Percentiles rank a stretch among this genome's conserved stretches.
Conservation (phyloP, 257 asterid genomes). For the Ophiorrhiza pumila region DNA sequence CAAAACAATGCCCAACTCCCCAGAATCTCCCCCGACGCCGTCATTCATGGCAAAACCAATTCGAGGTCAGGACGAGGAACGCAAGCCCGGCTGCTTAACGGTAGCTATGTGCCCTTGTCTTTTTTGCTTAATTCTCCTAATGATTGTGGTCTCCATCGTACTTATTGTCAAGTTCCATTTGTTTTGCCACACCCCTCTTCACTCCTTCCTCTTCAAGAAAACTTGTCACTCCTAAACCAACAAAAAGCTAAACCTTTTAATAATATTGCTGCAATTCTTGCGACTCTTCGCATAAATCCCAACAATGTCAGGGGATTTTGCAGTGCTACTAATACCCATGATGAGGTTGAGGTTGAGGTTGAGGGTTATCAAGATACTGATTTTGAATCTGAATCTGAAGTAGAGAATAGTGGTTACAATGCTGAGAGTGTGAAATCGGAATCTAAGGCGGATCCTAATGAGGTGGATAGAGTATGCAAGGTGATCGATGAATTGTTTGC, state of each 20-base stretch:
- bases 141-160: slow-evolving; percentile 41
- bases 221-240: slow-evolving; percentile 36
- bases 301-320: slow-evolving; percentile 36
- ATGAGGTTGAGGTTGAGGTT: slow-evolving; percentile 12
- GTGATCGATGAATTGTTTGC: slow-evolving; percentile 76
- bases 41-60: slow-evolving; percentile 27
- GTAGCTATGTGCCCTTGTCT: slow-evolving; percentile 84
- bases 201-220: slow-evolving; percentile 55
- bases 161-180: slow-evolving; percentile 66
- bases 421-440: slow-evolving; percentile 26
- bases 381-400: slow-evolving; percentile 41
- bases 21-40: slow-evolving; percentile 32
- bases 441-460: slow-evolving; percentile 44
- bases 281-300: not conserved
- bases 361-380: slow-evolving; percentile 25
- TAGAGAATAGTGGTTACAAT: slow-evolving; percentile 33
- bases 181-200: slow-evolving; percentile 81
- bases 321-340: slow-evolving; percentile 14
- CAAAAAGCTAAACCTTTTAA: not conserved
- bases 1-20: slow-evolving; percentile 44
- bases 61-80: slow-evolving; percentile 31
- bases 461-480: slow-evolving; percentile 67
- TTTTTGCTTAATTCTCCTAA: slow-evolving; percentile 51
- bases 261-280: slow-evolving; percentile 6
- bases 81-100: slow-evolving; percentile 38